Base-by-base conservation (phyloP, 176 grass and related monocot species). In the Phoenix dactylifera region DNA sequence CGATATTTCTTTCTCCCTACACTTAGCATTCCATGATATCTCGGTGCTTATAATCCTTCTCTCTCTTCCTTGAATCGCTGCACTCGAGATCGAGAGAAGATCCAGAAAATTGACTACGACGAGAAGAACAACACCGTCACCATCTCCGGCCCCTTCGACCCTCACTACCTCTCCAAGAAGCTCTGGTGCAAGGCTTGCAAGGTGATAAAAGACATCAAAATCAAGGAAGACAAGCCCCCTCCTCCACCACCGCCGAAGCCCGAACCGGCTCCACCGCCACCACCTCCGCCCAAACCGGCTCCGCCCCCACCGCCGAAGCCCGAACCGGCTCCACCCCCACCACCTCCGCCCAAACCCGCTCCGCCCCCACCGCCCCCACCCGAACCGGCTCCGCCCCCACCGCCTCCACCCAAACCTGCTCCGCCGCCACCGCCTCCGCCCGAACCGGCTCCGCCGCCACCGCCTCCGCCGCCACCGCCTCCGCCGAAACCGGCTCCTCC, bases 161-260 rank as follows among this genome's bases (percentile, higher is more conserved):
- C 85, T 0, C 81, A 89, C 3, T 74, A 64, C 54, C 79, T 95
- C 17, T 52, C 78, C 23, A 80, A 89, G 22, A 95, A 89, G 85
- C 81, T 95, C 9, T 77, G 89, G 64, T 86, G 85, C 69, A 95
- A 89, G 62, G 85, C 85, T 9, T 89, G 89, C 76, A 95, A 89
- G 78, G 78, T 95, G 69, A 95, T 95, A 76, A 89, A 89, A 68
- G 74, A 95, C 49, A 89, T 89, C 69, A 80, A 95, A 67, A 82
- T 95, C 77, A 66, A 20, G 20, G 20, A 20, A 20, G 20, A 20
- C 20, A 20, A 0, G 3, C 86, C 80, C 0, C 67, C 85, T 0
- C 70, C 78, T 5, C 73, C 75, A 3, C 78, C 80, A 7, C 58
- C 72, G n/a, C 15, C 29, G 1, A 62, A 63, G 0, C 26, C 35